A percentile compares a stretch with the other conserved stretches of the same genome.
Conservation (phyloP, 352 stramenopile genomes). For the Phytophthora ohioensis region DNA sequence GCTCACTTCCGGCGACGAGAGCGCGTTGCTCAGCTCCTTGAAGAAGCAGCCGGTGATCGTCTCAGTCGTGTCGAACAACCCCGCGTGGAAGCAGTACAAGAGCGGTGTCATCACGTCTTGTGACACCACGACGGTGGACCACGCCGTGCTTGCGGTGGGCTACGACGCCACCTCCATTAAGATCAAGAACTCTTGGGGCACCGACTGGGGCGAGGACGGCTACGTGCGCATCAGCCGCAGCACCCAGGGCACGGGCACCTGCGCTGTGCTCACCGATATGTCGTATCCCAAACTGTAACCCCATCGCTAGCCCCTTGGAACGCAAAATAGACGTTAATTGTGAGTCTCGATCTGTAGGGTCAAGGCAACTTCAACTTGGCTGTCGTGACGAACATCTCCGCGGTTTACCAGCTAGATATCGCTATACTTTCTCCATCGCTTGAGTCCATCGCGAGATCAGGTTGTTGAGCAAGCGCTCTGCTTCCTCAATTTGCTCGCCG, state of each 20-base stretch:
- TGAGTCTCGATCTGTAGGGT: neutral
- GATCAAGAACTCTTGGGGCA: slow-evolving; percentile 98
- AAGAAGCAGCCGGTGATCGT: slow-evolving; percentile 94
- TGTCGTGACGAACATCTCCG: neutral
- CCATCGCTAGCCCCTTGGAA: neutral
- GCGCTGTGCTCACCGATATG: slow-evolving; percentile 64
- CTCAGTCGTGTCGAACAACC: slow-evolving; percentile 94
- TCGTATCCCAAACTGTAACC: slow-evolving; percentile 53
- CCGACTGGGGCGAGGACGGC: slow-evolving; percentile 93
- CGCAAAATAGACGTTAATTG: slow-evolving; percentile 29
- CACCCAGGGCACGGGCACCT: slow-evolving; percentile 61
- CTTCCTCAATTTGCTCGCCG: neutral
- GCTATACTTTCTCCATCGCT: neutral
- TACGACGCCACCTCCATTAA: slow-evolving; percentile 94
- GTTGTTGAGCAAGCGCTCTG: neutral
- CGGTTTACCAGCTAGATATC: neutral
- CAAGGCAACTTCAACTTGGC: slow-evolving; percentile 16
- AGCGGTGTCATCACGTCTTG: slow-evolving; percentile 87
- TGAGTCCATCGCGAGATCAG: neutral
- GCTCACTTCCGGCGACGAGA: slow-evolving; percentile 71
- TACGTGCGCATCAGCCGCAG: slow-evolving; percentile 94
- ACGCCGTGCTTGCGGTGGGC: slow-evolving; percentile 96
- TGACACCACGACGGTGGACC: slow-evolving; percentile 92
- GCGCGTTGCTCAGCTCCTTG: slow-evolving; percentile 86
- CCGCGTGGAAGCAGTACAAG: slow-evolving; percentile 98